Conservation (phyloP, 2,329 filamentous ascomycete genomes). For the Tolypocladium capitatum region DNA sequence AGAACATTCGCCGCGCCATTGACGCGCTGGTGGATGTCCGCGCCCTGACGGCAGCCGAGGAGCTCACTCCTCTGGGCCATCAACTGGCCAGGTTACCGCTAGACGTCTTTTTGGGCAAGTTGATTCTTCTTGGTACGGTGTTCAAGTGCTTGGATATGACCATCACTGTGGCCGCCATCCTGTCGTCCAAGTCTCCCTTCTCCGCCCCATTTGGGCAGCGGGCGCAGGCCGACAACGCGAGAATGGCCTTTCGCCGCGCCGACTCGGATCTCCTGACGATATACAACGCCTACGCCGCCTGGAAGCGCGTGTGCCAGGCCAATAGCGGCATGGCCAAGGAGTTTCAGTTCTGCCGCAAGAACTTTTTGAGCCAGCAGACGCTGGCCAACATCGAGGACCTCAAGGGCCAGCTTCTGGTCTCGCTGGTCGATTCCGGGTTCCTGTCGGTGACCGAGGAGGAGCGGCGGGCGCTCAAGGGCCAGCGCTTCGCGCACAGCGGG, state of each 20-base stretch:
- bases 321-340: conserved; percentile 53
- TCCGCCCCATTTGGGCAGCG: conserved; percentile 74
- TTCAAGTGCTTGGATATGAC: conserved; percentile 88
- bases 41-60: conserved; percentile 68
- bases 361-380: conserved; percentile 81
- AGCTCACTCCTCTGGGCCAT: conserved; percentile 72
- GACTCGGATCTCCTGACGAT: conserved; percentile 87
- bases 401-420: conserved; percentile 78
- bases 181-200: conserved; percentile 93
- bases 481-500: conserved; percentile 43
- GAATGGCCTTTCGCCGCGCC: conserved; percentile 65
- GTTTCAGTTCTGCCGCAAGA: conserved; percentile 85
- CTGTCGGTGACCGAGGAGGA: conserved; percentile 63
- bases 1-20: conserved; percentile 86
- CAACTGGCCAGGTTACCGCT: conserved; percentile 82
- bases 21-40: conserved; percentile 89
- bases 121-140: conserved; percentile 73
- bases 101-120: conserved; percentile 88
- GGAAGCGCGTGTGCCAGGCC: conserved; percentile 70
- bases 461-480: conserved; percentile 51
- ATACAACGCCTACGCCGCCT: conserved; percentile 85
- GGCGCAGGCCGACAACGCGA: conserved; percentile 66
- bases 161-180: conserved; percentile 79
- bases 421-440: conserved; percentile 75
- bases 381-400: conserved; percentile 88